Evolutionary conservation across 371 early-diverging fungal genomes (phyloP).

Genomic region (Spiromyces aspiralis): DNA sequence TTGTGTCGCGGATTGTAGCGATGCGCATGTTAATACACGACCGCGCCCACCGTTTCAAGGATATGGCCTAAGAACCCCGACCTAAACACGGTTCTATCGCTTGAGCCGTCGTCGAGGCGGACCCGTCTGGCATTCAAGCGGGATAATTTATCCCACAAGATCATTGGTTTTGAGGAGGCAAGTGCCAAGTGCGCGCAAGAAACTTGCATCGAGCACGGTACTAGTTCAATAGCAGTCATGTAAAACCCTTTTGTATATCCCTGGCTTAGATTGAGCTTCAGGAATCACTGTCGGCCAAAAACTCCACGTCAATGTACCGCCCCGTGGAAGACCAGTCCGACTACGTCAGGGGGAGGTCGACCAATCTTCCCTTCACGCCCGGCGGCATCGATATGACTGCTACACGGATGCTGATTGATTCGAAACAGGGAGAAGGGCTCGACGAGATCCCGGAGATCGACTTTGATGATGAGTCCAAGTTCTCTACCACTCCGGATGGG

Average conservation of each 20-base stretch:
- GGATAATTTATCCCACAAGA: neutral
- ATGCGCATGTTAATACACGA: no score
- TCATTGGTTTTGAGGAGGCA: neutral
- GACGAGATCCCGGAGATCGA: neutral
- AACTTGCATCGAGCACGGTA: no score
- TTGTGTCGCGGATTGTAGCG: no score
- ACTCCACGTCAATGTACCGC: slow-evolving; percentile 61
- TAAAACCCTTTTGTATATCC: neutral
- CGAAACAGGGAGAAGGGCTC: slow-evolving; percentile 15
- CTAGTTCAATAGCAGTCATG: slow-evolving; percentile 4
- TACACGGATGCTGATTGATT: slow-evolving; percentile 32
- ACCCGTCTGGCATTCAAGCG: neutral
- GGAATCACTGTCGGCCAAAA: slow-evolving; percentile 37
- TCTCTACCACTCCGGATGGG: slow-evolving; percentile 39
- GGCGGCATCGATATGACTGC: slow-evolving; percentile 28
- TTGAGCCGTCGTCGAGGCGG: neutral
- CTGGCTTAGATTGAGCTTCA: neutral
- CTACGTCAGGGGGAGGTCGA: slow-evolving; percentile 56
- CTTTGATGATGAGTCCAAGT: neutral
- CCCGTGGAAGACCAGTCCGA: slow-evolving; percentile 29
- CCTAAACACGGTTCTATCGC: neutral
- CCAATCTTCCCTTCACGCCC: slow-evolving; percentile 65
- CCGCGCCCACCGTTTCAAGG: no score
- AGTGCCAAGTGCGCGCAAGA: no score
- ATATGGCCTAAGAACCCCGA: neutral